phyloP scores from a whole-genome alignment of 495 filamentous ascomycete species.

The Talaromyces nanjingensis region DNA sequence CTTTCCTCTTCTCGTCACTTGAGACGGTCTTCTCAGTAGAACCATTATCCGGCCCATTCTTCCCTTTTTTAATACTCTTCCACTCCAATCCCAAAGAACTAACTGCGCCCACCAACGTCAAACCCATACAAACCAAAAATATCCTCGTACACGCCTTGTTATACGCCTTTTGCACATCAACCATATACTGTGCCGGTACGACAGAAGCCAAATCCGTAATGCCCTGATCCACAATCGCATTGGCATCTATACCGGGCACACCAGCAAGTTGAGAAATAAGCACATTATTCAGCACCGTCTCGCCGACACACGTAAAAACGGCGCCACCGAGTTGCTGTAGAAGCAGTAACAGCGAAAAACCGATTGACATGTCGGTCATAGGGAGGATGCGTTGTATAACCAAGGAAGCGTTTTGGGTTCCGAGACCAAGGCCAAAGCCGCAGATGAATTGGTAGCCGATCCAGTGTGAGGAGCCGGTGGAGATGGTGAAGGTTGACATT shows the following conservation, averaged over 20 bases:
- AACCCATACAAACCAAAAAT: constrained; percentile 21
- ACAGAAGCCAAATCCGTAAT: constrained; percentile 19
- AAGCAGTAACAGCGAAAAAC: constrained; percentile 36
- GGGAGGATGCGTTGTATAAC: constrained; percentile 22
- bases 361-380: constrained; percentile 26
- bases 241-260: constrained; percentile 13
- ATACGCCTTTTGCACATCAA: constrained; percentile 20
- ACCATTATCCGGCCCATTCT: neutral
- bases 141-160: constrained; percentile 21
- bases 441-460: constrained; percentile 28
- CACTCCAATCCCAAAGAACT: constrained; percentile 31
- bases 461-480: constrained; percentile 18
- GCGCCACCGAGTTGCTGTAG: constrained; percentile 55
- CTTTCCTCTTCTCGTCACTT: neutral
- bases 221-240: constrained; percentile 17
- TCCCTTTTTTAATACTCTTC: constrained; percentile 27
- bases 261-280: constrained; percentile 13
- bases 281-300: constrained; percentile 27
- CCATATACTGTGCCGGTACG: constrained; percentile 16
- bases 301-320: constrained; percentile 49
- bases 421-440: constrained; percentile 20
- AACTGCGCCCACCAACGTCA: constrained; percentile 23
- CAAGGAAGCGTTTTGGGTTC: constrained; percentile 19
- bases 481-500: constrained; percentile 19
- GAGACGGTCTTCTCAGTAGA: neutral